phyloP scores from a whole-genome alignment of 306 rosid genomes.

The Cyamopsis tetragonoloba region DNA sequence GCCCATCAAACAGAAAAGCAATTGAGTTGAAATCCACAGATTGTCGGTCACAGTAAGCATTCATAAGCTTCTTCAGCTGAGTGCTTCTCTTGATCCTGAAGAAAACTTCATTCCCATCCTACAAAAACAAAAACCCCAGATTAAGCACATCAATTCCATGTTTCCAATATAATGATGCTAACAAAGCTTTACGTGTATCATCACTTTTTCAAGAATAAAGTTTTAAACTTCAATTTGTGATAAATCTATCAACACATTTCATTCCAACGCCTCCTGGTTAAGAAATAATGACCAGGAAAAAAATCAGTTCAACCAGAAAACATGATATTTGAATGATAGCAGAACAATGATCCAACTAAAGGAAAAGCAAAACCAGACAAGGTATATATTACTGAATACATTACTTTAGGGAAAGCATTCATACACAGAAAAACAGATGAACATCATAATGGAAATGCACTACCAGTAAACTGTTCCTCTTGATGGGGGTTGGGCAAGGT shows the following conservation, averaged over 20 bases:
- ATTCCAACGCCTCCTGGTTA: not conserved
- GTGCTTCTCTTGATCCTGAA: slow-evolving; percentile 81
- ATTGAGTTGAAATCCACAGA: slow-evolving; percentile 66
- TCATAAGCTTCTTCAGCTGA: slow-evolving; percentile 70
- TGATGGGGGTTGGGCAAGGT: not conserved
- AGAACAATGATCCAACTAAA: not conserved
- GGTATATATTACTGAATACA: too few relatives aligned
- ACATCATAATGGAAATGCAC: not conserved
- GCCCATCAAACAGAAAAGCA: slow-evolving; percentile 78
- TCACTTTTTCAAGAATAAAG: not conserved
- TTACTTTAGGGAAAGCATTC: too few relatives aligned
- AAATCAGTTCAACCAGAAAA: not conserved
- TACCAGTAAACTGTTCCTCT: not conserved
- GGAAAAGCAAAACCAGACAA: not conserved
- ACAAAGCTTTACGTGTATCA: not conserved
- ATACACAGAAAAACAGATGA: too few relatives aligned
- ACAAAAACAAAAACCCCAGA: not conserved
- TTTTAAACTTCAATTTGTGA: not conserved
- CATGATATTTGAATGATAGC: not conserved
- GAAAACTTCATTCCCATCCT: slow-evolving; percentile 85
- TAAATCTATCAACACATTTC: not conserved
- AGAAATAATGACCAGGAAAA: not conserved
- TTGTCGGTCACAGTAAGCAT: slow-evolving; percentile 70
- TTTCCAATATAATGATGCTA: not conserved
- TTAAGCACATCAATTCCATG: not conserved